phyloP scores from a whole-genome alignment of 306 rosid species.

The Rosa persica region DNA sequence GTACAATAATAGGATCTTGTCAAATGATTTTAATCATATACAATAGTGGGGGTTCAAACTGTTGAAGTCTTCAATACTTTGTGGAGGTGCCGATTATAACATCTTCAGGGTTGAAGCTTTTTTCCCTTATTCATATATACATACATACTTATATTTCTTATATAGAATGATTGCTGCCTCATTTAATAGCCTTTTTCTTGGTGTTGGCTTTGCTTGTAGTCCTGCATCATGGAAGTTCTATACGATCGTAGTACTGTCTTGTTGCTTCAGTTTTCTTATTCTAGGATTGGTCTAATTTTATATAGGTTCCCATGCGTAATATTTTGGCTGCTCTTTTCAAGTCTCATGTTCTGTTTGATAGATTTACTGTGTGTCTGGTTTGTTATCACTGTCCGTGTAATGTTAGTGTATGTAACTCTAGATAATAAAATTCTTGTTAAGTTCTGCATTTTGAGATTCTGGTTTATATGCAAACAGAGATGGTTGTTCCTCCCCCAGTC shows the following conservation, averaged over 20 bases:
- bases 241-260: background rate
- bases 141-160: too few species aligned
- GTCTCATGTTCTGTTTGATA: background rate
- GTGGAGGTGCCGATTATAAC: too few species aligned
- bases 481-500: conserved; percentile 77
- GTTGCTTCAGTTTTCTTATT: too few species aligned
- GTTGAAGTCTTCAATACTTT: too few species aligned
- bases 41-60: too few species aligned
- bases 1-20: background rate
- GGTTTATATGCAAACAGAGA: conserved; percentile 31
- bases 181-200: background rate
- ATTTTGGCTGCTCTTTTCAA: background rate
- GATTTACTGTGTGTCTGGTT: background rate
- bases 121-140: too few species aligned
- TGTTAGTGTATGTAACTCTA: background rate
- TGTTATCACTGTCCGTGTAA: background rate
- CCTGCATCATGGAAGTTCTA: background rate
- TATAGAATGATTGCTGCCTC: background rate
- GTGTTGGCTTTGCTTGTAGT: background rate
- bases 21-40: too few species aligned
- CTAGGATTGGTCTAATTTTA: background rate
- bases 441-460: background rate
- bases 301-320: background rate
- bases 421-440: background rate
- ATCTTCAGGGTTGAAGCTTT: too few species aligned